Evolutionary conservation across 2,329 filamentous ascomycete genomes (phyloP), one percentile per base, ranked within the genome.

Genomic region (Fusarium luffae): DNA sequence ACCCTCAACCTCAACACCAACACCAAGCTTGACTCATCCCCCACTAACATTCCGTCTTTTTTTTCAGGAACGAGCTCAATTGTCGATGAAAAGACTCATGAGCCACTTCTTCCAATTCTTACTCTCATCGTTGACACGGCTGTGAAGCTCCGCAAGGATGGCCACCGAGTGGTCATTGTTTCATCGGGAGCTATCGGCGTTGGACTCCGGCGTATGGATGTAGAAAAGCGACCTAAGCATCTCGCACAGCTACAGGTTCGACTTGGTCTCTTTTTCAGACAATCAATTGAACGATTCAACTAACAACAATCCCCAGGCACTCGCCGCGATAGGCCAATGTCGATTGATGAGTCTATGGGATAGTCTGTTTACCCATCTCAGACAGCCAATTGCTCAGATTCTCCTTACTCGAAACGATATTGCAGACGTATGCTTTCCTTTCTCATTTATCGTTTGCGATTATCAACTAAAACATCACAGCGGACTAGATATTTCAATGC

Each of bases 181-280:
- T 99, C 96, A 4, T 99, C 96, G 0, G 96, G 96, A 64, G 96
- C 96, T 79, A 97, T 99, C 80, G 96, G 95, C 62, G 94, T 99
- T 65, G 96, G 94, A 9, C 85, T 99, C 65, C 89, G 93, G 61
- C 89, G 94, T 65, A 97, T 98, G 93, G 89, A 97, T 78, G 85
- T 97, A 64, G 89, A 93, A 28, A 92, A 92, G 76, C 88, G 93
- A 72, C 96, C 96, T 23, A 98, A 97, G 80, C 92, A 97, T 79
- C 86, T 99, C 40, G 92, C 95, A 50, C 89, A 94, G 79, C 86
- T 97, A 65, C 96, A 98, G 83, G 90, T 90, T 80, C 66, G 74
- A 60, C 28, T 43, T 51, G 34, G 32, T 25, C 34, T 34, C 47
- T 41, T 27, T 25, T n/a, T 14, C 14, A 21, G 46, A 28, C 9